Conservation (phyloP, 441 rosid species). For the Adansonia madagascariensis region DNA sequence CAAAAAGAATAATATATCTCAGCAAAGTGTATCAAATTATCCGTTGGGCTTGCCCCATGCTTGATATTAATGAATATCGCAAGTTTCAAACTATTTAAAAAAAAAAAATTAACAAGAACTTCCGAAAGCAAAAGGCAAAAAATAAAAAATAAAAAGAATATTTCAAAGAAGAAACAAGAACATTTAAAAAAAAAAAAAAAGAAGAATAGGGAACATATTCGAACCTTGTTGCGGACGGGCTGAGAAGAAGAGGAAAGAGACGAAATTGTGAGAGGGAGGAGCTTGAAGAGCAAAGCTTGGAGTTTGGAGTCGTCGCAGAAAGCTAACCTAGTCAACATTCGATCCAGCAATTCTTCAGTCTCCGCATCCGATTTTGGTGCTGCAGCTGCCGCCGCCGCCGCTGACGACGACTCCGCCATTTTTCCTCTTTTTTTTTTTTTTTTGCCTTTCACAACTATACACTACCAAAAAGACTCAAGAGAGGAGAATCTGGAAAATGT, state of each 20-base stretch:
- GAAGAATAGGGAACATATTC: neutral
- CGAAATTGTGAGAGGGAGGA: constrained; percentile 78
- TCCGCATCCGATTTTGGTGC: constrained; percentile 64
- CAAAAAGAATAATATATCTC: neutral
- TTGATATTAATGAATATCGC: neutral
- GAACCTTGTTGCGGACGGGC: constrained; percentile 74
- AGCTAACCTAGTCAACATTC: constrained; percentile 88
- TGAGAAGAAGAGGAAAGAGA: constrained; percentile 70
- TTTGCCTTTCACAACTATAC: constrained; percentile 19
- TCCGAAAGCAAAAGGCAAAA: neutral
- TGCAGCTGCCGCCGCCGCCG: constrained; percentile 27
- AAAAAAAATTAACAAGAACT: neutral
- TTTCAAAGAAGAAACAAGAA: constrained; percentile 1
- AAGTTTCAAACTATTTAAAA: neutral
- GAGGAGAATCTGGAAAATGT: neutral
- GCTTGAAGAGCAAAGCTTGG: constrained; percentile 67
- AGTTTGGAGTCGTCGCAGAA: constrained; percentile 90
- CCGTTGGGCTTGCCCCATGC: neutral
- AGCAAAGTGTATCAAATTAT: neutral
- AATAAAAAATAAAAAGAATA: constrained; percentile 6
- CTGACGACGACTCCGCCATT: constrained; percentile 58
- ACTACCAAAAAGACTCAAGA: neutral
- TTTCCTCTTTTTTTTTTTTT: constrained; percentile 13
- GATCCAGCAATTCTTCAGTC: constrained; percentile 85
- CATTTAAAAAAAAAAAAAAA: neutral